These are phyloP conservation scores for Macrocystidia cucumis DNA, from an alignment of 1,284 basidiomycete genomes.

Conservation along the genomic window DNA sequence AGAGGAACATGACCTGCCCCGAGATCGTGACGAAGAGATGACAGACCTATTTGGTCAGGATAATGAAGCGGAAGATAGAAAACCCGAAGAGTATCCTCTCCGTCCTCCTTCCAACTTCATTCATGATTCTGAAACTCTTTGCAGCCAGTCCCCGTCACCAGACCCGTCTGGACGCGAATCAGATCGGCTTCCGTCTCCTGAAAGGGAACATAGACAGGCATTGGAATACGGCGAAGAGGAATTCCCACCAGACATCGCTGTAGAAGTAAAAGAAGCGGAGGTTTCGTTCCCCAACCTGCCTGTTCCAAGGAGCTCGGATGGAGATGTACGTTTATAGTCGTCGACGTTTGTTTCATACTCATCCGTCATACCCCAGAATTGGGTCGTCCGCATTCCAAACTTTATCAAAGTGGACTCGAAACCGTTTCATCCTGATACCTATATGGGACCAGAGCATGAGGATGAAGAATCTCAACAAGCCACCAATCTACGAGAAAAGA, in stretches of 20 bases:
- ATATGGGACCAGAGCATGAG: conserved; percentile 73
- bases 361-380: conserved; percentile 42
- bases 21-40: conserved; percentile 56
- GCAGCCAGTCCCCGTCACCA: conserved; percentile 26
- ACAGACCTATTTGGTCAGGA: conserved; percentile 77
- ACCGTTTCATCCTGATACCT: conserved; percentile 76
- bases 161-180: conserved; percentile 48
- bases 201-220: conserved; percentile 58
- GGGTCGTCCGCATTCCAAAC: conserved; percentile 80
- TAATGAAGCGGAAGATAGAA: conserved; percentile 45
- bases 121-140: conserved; percentile 7
- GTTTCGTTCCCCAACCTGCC: conserved; percentile 76
- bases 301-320: conserved; percentile 62
- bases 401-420: conserved; percentile 78
- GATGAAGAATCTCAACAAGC: conserved; percentile 53
- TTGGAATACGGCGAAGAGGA: conserved; percentile 83
- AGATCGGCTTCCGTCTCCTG: conserved; percentile 61
- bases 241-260: conserved; percentile 42
- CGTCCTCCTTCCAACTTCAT: too few relatives aligned
- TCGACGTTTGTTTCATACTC: not conserved
- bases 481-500: conserved; percentile 58
- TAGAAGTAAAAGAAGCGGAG: conserved; percentile 59
- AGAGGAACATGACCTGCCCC: conserved; percentile 21
- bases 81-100: conserved; percentile 30
- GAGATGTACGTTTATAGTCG: conserved; percentile 64